Base-by-base conservation (phyloP, 805 yeast genomes). In the Tetrapisispora taiwanensis region DNA sequence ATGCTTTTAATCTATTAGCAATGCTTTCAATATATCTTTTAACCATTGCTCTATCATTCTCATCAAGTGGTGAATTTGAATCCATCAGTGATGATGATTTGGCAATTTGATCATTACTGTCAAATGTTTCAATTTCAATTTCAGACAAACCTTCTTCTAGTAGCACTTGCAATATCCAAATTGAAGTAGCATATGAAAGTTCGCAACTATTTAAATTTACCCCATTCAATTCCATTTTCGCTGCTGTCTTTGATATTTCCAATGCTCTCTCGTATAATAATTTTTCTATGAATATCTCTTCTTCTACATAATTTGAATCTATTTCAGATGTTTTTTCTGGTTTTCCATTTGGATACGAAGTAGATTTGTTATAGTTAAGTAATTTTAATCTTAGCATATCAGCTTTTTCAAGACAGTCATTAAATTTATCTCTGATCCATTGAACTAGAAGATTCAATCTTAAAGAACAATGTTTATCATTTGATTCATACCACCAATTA, bases 151-250 rank as follows among this genome's bases (percentile, higher is more conserved):
- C 68, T 30, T 66, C 62, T 47, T 83, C 90, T 43, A 88, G 63
- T 24, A 90, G 68, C 1, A 95, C 87, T 58, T 87, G 94, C 56
- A 90, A 69, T 96, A 90, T 87, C 97, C 97, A 90, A 42, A 90
- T 76, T 0, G 96, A 81, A 0, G 95, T 86, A 4, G 94, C 85
- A 60, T 90, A 90, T 8, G 90, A 84, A 46, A 84, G 65, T 63
- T 89, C 96, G 64, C 97, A 89, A 56, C 82, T 88, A 30, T 57
- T 55, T 19, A 58, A 44, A 43, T 53, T 50, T 44, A 78, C 82
- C 37, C 84, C 84, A 34, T 74, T 76, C 54, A 88, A 70, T 65
- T 90, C 98, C 59, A 82, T 79, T 45, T 84, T 81, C 0, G 97
- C 97, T 1, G 97, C 95, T 41, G 78, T 79, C 54, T 95, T 76